phyloP scores from a whole-genome alignment of 345 rosid genomes.

The Salix purpurea region DNA sequence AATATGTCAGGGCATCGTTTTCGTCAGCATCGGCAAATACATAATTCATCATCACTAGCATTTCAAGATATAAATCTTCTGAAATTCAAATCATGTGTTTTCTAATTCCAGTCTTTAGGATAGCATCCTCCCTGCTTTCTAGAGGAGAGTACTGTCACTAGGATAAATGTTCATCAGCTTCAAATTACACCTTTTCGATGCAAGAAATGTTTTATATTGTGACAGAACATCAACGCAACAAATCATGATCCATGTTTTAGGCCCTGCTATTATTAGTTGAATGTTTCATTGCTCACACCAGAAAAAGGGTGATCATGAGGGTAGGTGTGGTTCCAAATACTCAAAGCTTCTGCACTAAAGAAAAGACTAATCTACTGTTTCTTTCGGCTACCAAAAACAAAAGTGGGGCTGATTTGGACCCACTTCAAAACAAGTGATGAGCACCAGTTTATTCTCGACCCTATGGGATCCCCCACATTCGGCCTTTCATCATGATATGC shows the following conservation, averaged over 20 bases:
- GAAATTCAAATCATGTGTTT: background rate
- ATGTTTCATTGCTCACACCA: background rate
- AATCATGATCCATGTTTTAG: background rate
- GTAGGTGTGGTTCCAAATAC: background rate
- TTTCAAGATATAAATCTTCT: background rate
- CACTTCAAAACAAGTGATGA: constrained; percentile 7
- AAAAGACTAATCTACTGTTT: background rate
- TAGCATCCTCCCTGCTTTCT: no score
- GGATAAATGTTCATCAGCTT: no score
- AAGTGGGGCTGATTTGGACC: constrained; percentile 17
- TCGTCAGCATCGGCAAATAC: background rate
- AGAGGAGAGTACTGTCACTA: no score
- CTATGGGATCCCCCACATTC: constrained; percentile 11
- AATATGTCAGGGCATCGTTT: no score
- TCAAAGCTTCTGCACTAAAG: background rate
- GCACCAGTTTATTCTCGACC: background rate
- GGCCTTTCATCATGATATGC: constrained; percentile 16
- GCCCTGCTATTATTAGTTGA: background rate
- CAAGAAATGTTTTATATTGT: no score
- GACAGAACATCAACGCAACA: no score
- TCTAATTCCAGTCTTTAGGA: no score
- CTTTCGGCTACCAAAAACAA: background rate
- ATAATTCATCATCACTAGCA: background rate
- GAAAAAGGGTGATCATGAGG: no score
- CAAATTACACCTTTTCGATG: no score